Base-by-base conservation (phyloP, 129 eudicot genomes). In the Ambrosia trifida region DNA sequence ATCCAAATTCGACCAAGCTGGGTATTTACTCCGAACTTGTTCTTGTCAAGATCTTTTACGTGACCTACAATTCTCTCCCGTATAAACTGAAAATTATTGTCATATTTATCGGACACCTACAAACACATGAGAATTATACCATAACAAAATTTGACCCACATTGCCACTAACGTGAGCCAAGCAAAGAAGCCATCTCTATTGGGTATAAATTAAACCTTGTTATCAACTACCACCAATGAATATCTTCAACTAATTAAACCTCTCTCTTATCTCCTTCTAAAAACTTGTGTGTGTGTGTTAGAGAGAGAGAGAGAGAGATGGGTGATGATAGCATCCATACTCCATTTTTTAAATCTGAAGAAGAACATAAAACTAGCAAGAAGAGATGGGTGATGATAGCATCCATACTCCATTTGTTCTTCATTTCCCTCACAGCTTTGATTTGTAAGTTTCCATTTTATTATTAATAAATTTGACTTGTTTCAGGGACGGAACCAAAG, bases 301-400 rank as follows among this genome's bases (percentile, higher is more conserved):
- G n/a, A n/a, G 75, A 16, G 69, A 30, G 69, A 20, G 36, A 10
- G 72, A 68, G 61, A 71, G 24, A 50, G 8, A 73, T 73, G 78
- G 41, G 43, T 11, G 44, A 64, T 38, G n/a, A n/a, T n/a, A n/a
- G n/a, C n/a, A 47, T 62, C n/a, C 31, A 73, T 19, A 63, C 71
- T 63, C 70, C 78, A 73, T 63, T 73, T 19, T 63, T 73, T 31
- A 50, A 36, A 9, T 10, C 32, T 35, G 52, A 31, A 73, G 71
- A 73, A 49, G 71, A 73, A 50, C 6, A 8, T 52, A 73, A 19
- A 73, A 63, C 1, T 12, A 52, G 18, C 20, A 52, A 40, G 49
- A 62, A 35, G 0, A 73, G 17, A 63, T 73, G 78, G 78, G 63
- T 49, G 30, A n/a, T n/a, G n/a, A n/a, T n/a, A n/a, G n/a, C n/a